Percentiles rank a stretch among this genome's conserved stretches.
phyloP scores from a whole-genome alignment of 805 yeast genomes.

The Yamadazyma akitaensis region DNA sequence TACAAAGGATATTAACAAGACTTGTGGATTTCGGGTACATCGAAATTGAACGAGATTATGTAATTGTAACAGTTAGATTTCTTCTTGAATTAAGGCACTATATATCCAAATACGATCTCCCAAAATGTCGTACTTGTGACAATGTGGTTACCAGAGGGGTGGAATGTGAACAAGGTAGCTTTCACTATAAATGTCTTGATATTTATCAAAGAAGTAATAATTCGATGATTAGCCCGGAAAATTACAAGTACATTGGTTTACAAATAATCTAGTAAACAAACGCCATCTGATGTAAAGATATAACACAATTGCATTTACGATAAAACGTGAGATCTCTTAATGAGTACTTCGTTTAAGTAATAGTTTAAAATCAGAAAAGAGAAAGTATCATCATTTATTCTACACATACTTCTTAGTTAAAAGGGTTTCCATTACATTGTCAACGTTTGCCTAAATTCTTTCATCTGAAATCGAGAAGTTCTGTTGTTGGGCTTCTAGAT shows the following conservation, averaged over 20 bases:
- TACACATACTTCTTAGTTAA: too few species aligned
- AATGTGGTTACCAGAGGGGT: conserved; percentile 53
- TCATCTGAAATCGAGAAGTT: too few species aligned
- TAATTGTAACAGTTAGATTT: conserved; percentile 39
- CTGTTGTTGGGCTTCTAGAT: conserved; percentile 24
- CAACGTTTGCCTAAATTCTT: too few species aligned
- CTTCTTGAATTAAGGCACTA: conserved; percentile 47
- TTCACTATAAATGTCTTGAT: conserved; percentile 48
- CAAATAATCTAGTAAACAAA: background rate
- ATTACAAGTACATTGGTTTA: conserved; percentile 3
- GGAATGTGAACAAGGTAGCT: conserved; percentile 18
- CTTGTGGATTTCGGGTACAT: conserved; percentile 12
- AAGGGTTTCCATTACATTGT: too few species aligned
- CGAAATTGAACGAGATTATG: conserved; percentile 19
- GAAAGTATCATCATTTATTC: too few species aligned
- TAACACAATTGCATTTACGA: background rate
- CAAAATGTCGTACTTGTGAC: conserved; percentile 47
- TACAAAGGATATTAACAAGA: conserved; percentile 20
- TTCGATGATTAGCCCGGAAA: background rate
- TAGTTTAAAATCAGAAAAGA: too few species aligned
- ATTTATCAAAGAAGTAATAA: conserved; percentile 33
- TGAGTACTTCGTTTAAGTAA: too few species aligned
- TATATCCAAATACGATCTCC: conserved; percentile 27
- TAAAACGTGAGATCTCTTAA: too few species aligned
- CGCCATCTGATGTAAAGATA: background rate